These are phyloP conservation scores for Hirsutella rhossiliensis DNA, from an alignment of 2,329 filamentous ascomycete species.

Conservation along the genomic window DNA sequence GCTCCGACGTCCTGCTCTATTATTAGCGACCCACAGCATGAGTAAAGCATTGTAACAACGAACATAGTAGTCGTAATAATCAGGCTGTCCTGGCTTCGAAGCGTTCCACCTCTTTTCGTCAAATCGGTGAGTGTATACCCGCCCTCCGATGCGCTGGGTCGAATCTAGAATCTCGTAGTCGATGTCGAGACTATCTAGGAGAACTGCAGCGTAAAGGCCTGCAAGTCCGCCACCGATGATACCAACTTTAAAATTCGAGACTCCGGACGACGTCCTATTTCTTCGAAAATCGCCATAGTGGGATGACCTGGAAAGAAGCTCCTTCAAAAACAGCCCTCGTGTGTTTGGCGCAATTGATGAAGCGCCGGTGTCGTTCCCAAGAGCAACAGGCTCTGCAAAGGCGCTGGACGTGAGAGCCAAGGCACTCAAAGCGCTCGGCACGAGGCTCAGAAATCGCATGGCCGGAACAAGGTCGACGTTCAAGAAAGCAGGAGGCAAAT, in stretches of 20 bases:
- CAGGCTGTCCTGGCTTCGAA: slow-evolving; percentile 6
- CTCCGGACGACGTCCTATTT: background rate
- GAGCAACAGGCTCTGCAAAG: background rate
- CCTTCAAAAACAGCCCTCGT: background rate
- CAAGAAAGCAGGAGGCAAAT: too few species aligned
- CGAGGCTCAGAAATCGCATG: background rate
- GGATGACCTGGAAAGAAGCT: background rate
- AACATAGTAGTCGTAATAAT: slow-evolving; percentile 20
- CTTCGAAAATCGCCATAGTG: background rate
- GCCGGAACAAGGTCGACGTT: too few species aligned
- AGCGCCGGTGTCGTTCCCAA: background rate
- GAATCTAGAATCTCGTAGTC: slow-evolving; percentile 26
- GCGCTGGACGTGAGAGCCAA: background rate
- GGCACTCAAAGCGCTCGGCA: background rate
- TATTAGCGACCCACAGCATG: background rate
- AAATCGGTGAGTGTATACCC: slow-evolving; percentile 24
- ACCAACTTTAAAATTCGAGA: slow-evolving; percentile 13
- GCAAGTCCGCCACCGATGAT: slow-evolving; percentile 25
- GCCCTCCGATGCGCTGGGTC: slow-evolving; percentile 19
- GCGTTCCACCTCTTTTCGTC: slow-evolving; percentile 9
- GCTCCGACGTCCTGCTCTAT: slow-evolving; percentile 23
- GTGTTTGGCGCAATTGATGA: background rate
- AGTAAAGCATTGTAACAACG: background rate
- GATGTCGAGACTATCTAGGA: slow-evolving; percentile 19
- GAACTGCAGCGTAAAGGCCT: slow-evolving; percentile 22